phyloP scores from a whole-genome alignment of 1,284 basidiomycete genomes.

The Chondrostereum purpureum region DNA sequence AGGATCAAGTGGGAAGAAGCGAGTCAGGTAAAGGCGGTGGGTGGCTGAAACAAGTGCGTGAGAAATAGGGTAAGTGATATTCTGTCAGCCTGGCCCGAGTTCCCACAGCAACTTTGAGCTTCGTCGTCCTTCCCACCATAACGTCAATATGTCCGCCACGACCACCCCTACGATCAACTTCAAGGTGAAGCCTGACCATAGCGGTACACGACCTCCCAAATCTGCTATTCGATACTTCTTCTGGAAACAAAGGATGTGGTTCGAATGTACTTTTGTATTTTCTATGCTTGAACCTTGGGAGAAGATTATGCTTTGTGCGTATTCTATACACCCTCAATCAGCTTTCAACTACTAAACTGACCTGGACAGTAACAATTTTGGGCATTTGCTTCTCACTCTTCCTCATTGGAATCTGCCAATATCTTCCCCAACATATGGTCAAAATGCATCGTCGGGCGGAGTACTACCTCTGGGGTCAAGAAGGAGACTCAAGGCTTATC shows the following conservation, averaged over 20 bases:
- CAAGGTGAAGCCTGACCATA: slow-evolving; percentile 17
- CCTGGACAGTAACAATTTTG: slow-evolving; percentile 26
- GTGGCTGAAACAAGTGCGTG: too few species aligned
- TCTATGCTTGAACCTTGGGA: slow-evolving; percentile 55
- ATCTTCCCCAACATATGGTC: slow-evolving; percentile 31
- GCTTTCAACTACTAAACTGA: slow-evolving; percentile 1
- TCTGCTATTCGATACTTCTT: slow-evolving; percentile 28
- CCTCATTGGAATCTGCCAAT: slow-evolving; percentile 29
- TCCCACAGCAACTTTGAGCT: too few species aligned
- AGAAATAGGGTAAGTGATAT: not conserved
- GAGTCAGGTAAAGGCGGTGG: too few species aligned
- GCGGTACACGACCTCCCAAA: slow-evolving; percentile 24
- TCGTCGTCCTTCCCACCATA: not conserved
- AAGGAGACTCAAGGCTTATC: slow-evolving; percentile 18
- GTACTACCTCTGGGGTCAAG: slow-evolving; percentile 36
- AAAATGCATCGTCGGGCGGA: slow-evolving; percentile 31
- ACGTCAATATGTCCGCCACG: not conserved
- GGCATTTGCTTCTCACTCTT: slow-evolving; percentile 26
- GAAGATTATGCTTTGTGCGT: slow-evolving; percentile 47
- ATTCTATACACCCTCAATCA: not conserved
- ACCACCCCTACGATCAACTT: not conserved
- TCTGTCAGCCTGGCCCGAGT: not conserved
- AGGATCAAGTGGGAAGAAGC: too few species aligned
- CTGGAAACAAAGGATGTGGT: slow-evolving; percentile 43
- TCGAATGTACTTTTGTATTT: slow-evolving; percentile 47